These are phyloP conservation scores for Lactifluus rugatus DNA, from an alignment of 768 basidiomycete genomes.

Conservation along the genomic window DNA sequence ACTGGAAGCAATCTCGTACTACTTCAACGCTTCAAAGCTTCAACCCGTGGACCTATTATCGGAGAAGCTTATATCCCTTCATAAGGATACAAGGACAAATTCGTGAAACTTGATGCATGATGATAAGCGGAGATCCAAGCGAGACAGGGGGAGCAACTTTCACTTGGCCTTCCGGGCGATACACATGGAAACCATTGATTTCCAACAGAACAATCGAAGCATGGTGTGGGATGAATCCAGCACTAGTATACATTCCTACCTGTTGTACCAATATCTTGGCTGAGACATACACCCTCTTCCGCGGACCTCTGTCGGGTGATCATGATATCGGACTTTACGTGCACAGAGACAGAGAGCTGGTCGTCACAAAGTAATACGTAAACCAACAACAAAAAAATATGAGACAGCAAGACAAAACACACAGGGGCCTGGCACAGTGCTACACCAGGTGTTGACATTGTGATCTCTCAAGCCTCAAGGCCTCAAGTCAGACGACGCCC, in stretches of 20 bases:
- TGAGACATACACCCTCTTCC: not conserved
- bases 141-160: not conserved
- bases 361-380: not conserved
- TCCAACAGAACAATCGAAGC: not conserved
- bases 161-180: no score
- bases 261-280: not conserved
- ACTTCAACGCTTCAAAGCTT: no score
- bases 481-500: no score
- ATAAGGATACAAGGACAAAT: not conserved
- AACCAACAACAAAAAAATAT: not conserved
- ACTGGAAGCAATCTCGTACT: no score
- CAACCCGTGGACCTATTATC: no score
- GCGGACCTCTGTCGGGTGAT: slow-evolving; percentile 5
- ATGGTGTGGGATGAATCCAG: not conserved
- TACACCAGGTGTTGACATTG: no score
- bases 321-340: slow-evolving; percentile 8
- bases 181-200: not conserved
- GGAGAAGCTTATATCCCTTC: not conserved
- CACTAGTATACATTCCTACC: not conserved
- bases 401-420: no score
- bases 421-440: no score
- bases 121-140: not conserved
- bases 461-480: no score
- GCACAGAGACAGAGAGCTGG: not conserved
- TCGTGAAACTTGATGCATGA: not conserved